These are phyloP conservation scores for Aaosphaeria pasadenensis DNA, from an alignment of 2,329 filamentous ascomycete species.

Conservation along the genomic window DNA sequence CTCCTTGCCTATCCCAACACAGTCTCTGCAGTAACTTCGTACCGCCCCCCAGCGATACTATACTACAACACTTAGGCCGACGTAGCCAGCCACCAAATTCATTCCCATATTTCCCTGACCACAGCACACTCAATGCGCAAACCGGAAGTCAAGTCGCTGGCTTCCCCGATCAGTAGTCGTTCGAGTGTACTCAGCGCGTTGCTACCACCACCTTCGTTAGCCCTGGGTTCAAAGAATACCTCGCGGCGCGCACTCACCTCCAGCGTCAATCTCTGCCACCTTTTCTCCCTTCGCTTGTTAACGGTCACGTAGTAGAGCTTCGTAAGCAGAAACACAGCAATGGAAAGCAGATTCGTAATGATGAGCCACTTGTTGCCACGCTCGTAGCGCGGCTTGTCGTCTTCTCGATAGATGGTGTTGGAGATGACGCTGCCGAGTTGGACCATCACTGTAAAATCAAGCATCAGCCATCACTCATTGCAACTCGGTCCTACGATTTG, in stretches of 20 bases:
- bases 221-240: neutral
- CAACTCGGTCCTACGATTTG: no score
- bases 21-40: no score
- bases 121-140: conserved; percentile 15
- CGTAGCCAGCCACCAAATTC: no score
- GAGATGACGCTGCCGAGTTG: conserved; percentile 8
- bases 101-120: no score
- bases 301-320: conserved; percentile 42
- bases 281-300: conserved; percentile 34
- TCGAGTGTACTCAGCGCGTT: conserved; percentile 22
- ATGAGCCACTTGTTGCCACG: conserved; percentile 40
- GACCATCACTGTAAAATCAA: no score
- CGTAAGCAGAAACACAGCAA: conserved; percentile 32
- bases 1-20: no score
- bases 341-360: conserved; percentile 27
- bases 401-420: conserved; percentile 16
- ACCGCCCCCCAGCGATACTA: no score
- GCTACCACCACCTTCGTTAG: neutral
- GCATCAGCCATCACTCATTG: no score
- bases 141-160: conserved; percentile 29
- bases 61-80: no score
- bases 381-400: conserved; percentile 45
- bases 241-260: conserved; percentile 1
- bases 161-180: conserved; percentile 26
- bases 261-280: conserved; percentile 27